Evolutionary conservation across 1,139 yeast genomes (phyloP).

Genomic region (Candida sanyaensis): DNA sequence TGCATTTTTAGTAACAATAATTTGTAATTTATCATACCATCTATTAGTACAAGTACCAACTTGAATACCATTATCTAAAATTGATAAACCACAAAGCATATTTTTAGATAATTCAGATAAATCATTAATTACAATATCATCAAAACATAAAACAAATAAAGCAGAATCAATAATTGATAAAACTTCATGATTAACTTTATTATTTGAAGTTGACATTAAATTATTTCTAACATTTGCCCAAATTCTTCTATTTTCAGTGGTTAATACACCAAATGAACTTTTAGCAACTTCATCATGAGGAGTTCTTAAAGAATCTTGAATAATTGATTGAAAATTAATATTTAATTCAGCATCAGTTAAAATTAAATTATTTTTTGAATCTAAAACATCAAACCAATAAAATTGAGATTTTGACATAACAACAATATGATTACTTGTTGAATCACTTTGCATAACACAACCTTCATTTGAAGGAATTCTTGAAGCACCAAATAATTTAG

Average conservation of each 20-base stretch:
- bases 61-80: constrained; percentile 79
- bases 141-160: constrained; percentile 77
- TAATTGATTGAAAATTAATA: constrained; percentile 71
- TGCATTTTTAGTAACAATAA: constrained; percentile 87
- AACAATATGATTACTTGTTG: constrained; percentile 73
- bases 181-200: constrained; percentile 64
- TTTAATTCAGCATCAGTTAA: constrained; percentile 74
- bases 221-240: constrained; percentile 78
- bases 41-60: constrained; percentile 93
- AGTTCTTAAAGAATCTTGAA: constrained; percentile 67
- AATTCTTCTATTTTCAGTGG: constrained; percentile 82
- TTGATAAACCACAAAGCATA: constrained; percentile 85
- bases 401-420: constrained; percentile 87
- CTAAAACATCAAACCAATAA: constrained; percentile 92
- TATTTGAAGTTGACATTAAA: constrained; percentile 32
- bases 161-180: constrained; percentile 77
- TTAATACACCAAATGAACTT: constrained; percentile 84
- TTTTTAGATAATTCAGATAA: constrained; percentile 73
- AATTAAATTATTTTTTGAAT: constrained; percentile 65
- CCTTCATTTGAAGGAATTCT: constrained; percentile 80
- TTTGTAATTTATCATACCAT: constrained; percentile 92
- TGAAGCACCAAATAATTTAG: constrained; percentile 81
- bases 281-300: constrained; percentile 69
- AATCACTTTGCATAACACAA: constrained; percentile 82
- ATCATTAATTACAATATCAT: constrained; percentile 69